These are phyloP conservation scores for Phlebiopsis gigantea DNA, from an alignment of 768 basidiomycete species.

Conservation along the genomic window DNA sequence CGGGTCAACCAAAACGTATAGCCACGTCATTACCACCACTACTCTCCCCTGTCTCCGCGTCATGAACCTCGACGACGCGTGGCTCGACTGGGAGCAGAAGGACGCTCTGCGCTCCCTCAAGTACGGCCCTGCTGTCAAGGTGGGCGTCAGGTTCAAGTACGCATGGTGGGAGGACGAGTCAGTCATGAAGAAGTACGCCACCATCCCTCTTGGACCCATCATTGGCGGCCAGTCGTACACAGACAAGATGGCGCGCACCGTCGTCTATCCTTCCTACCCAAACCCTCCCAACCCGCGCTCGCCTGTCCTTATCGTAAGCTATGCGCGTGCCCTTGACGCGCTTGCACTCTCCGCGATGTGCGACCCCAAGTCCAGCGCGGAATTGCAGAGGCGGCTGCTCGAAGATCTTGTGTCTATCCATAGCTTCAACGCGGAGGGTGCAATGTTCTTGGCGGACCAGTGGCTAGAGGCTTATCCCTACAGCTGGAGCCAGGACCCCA, in stretches of 20 bases:
- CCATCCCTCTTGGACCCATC: not conserved
- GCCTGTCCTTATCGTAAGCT: slow-evolving; percentile 21
- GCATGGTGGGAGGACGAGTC: slow-evolving; percentile 36
- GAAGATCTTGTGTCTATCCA: slow-evolving; percentile 5
- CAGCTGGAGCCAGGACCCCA: slow-evolving; percentile 31
- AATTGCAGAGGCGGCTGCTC: not conserved
- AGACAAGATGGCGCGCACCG: slow-evolving; percentile 27
- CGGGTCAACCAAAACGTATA: slow-evolving; percentile 17
- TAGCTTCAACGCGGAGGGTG: not conserved
- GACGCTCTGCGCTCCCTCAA: slow-evolving; percentile 33
- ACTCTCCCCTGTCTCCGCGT: slow-evolving; percentile 32
- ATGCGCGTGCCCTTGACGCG: slow-evolving; percentile 26
- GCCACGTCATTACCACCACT: slow-evolving; percentile 38
- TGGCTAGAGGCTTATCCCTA: slow-evolving; percentile 22
- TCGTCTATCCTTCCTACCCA: slow-evolving; percentile 37
- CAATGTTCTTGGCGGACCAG: not conserved
- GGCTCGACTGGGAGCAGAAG: slow-evolving; percentile 15
- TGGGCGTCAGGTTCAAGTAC: slow-evolving; percentile 38
- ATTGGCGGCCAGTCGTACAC: slow-evolving; percentile 30
- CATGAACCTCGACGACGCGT: slow-evolving; percentile 22
- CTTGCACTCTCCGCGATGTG: slow-evolving; percentile 24
- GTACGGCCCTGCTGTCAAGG: slow-evolving; percentile 35
- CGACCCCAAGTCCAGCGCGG: not conserved
- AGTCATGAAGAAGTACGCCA: slow-evolving; percentile 5
- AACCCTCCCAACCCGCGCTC: slow-evolving; percentile 11